Evolutionary conservation across 345 rosid species (phyloP).

Genomic region (Geranium brycei): DNA sequence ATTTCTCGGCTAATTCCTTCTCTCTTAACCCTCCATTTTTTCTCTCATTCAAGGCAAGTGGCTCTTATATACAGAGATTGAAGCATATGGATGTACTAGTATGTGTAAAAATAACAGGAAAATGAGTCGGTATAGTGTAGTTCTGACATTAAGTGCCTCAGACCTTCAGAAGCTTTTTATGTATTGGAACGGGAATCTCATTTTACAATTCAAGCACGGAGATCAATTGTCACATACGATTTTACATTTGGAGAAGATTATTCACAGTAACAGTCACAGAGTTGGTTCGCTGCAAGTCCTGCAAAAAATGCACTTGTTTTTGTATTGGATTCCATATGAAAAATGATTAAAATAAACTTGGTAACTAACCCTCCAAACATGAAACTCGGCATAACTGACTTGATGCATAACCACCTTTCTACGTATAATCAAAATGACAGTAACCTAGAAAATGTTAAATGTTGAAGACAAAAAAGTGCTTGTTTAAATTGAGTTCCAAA

Average conservation of each 20-base stretch:
- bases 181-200: slow-evolving; percentile 3
- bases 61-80: slow-evolving; percentile 25
- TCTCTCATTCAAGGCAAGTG: no score
- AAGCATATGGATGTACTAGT: slow-evolving; percentile 16
- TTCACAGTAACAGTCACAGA: slow-evolving; percentile 84
- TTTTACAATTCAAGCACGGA: slow-evolving; percentile 4
- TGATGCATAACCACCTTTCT: no score
- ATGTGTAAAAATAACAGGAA: slow-evolving; percentile 6
- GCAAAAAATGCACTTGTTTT: slow-evolving; percentile 18
- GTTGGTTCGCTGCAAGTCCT: slow-evolving; percentile 95
- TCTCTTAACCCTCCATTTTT: slow-evolving; percentile 21
- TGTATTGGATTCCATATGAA: background rate
- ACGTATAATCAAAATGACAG: no score
- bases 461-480: background rate
- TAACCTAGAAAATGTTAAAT: no score
- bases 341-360: background rate
- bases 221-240: slow-evolving; percentile 8
- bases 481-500: background rate
- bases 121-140: slow-evolving; percentile 6
- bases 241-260: slow-evolving; percentile 90
- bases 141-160: slow-evolving; percentile 4
- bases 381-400: no score
- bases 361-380: background rate
- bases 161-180: slow-evolving; percentile 15
- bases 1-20: slow-evolving; percentile 6